Evolutionary conservation across 306 rosid species (phyloP), one percentile per base, ranked within the genome.

Genomic region (Glycyrrhiza uralensis): DNA sequence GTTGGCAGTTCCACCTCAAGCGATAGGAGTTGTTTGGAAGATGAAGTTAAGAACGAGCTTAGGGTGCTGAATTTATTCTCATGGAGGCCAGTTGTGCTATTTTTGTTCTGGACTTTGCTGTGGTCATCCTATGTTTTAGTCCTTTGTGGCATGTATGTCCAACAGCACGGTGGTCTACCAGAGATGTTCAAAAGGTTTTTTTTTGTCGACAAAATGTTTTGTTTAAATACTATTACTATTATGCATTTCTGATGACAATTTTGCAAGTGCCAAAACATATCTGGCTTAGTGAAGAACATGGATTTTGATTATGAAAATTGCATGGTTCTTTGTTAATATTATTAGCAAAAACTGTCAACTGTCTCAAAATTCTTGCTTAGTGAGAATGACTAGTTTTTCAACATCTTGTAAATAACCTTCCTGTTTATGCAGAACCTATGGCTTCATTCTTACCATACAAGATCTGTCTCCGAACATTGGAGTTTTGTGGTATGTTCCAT

Each of bases 111-210:
- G 93, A 72, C 78, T 74, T 74, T 79, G 33, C 47, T 86, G 57
- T 94, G 97, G 96, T 87, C 95, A 47, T 72, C 71, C 87, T 91
- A 94, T 33, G 77, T 91, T 79, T 63, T 94, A 68, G 66, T 91
- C 76, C 92, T 94, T 15, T 91, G 92, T 64, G 83, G 85, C 33
- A 42, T 91, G 68, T 86, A 63, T 73, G 82, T 87, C 52, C 82
- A 81, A 74, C 87, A 86, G 69, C 84, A 89, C 78, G 95, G 98
- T 26, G 91, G 97, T 51, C 89, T 94, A 45, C 54, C 14, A 76
- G 97, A 94, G 90, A 76, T 91, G 92, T 91, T 91, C 83, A 86
- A 78, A 81, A 94, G 97, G 99, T 93, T n/a, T n/a, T n/a, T n/a
- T n/a, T n/a, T n/a, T n/a, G n/a, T n/a, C n/a, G n/a, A n/a, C 83